These are phyloP conservation scores for Brachypodium distachyon DNA, from an alignment of 202 grass and related monocot species.

Conservation along the genomic window DNA sequence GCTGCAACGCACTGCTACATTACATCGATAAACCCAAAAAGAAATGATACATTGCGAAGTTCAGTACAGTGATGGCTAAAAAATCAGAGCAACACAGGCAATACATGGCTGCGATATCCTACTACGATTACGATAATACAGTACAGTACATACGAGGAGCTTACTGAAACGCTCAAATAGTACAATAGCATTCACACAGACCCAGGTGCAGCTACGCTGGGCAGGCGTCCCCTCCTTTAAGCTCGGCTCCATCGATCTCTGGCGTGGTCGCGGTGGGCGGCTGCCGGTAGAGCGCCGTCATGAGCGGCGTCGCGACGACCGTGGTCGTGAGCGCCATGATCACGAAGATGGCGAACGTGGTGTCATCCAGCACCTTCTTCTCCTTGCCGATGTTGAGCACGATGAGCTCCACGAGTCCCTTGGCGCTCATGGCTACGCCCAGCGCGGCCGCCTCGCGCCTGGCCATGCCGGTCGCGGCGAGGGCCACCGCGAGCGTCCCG, in stretches of 20 bases:
- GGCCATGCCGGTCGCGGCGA: constrained; percentile 40
- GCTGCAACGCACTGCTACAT: too few relatives aligned
- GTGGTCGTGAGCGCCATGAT: constrained; percentile 63
- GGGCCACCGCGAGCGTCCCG: constrained; percentile 62
- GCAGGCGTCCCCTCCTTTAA: constrained; percentile 18
- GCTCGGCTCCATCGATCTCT: background rate
- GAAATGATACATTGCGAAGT: background rate
- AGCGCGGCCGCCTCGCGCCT: constrained; percentile 49
- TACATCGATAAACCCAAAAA: background rate
- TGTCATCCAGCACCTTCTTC: constrained; percentile 80
- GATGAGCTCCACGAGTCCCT: constrained; percentile 83
- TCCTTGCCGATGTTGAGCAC: constrained; percentile 86
- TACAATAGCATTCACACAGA: background rate
- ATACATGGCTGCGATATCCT: background rate
- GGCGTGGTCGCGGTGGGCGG: constrained; percentile 16
- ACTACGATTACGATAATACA: background rate
- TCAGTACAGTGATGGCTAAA: background rate
- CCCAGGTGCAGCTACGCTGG: background rate
- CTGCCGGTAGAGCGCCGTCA: constrained; percentile 25
- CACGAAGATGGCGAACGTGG: constrained; percentile 68
- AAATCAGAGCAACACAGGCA: background rate
- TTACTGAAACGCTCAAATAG: background rate
- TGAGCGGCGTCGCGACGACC: constrained; percentile 32
- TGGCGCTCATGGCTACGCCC: constrained; percentile 73
- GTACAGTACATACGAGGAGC: too few relatives aligned